These are phyloP conservation scores for Fusarium sp. DNA, from an alignment of 2,329 filamentous ascomycete species.

Conservation along the genomic window DNA sequence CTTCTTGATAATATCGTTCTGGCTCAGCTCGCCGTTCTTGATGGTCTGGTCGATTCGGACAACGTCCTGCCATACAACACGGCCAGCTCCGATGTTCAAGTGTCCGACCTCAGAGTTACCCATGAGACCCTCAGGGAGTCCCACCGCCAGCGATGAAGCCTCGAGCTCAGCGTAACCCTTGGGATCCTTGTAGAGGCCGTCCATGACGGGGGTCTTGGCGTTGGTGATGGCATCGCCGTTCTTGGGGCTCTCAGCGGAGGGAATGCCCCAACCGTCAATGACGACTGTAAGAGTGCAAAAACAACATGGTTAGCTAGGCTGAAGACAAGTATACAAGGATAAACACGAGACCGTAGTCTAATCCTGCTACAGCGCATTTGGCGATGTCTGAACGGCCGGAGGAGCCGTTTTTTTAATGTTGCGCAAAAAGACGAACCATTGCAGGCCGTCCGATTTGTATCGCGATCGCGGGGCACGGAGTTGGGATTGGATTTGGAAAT, in stretches of 20 bases:
- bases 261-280: conserved; percentile 98
- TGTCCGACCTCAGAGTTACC: conserved; percentile 99
- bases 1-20: conserved; percentile 80
- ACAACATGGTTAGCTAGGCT: conserved; percentile 70
- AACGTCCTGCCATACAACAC: conserved; percentile 98
- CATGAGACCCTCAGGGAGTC: conserved; percentile 96
- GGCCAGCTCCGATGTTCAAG: conserved; percentile 96
- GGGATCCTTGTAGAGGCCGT: conserved; percentile 83
- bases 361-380: conserved; percentile 46
- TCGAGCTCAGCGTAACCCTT: conserved; percentile 94
- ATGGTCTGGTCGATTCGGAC: conserved; percentile 95
- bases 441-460: conserved; percentile 19
- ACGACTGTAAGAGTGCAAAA: conserved; percentile 78
- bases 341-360: conserved; percentile 62
- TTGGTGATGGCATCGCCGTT: conserved; percentile 95
- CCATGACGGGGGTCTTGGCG: conserved; percentile 95
- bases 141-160: conserved; percentile 94
- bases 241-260: conserved; percentile 82
- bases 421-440: conserved; percentile 34
- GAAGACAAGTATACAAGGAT: conserved; percentile 69
- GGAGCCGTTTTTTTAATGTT: conserved; percentile 43
- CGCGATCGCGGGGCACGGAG: conserved; percentile 42
- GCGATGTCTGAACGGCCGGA: conserved; percentile 26
- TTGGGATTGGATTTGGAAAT: conserved; percentile 39
- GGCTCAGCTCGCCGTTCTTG: conserved; percentile 84